These are phyloP conservation scores for Tuber magnatum DNA, from an alignment of 495 filamentous ascomycete species.

Conservation along the genomic window DNA sequence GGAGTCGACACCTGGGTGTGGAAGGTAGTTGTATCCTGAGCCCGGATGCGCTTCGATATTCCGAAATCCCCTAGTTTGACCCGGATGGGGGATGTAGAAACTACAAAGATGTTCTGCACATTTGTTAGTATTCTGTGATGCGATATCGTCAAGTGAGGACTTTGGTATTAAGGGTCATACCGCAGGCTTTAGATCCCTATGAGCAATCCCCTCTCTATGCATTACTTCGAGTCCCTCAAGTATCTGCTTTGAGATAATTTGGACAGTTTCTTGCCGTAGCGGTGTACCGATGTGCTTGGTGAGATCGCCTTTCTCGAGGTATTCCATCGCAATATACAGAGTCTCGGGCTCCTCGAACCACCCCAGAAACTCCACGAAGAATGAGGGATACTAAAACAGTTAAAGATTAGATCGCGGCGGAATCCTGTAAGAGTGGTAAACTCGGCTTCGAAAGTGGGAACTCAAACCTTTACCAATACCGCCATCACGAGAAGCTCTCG, in stretches of 20 bases:
- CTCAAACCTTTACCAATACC: neutral
- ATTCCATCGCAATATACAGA: neutral
- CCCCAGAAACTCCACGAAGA: neutral
- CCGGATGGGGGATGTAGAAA: neutral
- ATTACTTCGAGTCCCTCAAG: constrained; percentile 14
- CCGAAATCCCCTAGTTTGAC: neutral
- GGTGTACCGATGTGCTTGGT: neutral
- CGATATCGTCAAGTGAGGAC: neutral
- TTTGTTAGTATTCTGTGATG: neutral
- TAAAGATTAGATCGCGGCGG: neutral
- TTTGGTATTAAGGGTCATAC: neutral
- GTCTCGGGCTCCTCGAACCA: neutral
- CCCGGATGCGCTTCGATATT: neutral
- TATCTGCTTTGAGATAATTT: neutral
- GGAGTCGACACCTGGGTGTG: neutral
- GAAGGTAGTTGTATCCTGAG: neutral
- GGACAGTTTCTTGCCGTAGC: neutral
- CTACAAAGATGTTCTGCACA: neutral
- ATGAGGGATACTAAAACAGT: neutral
- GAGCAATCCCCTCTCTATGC: constrained; percentile 9
- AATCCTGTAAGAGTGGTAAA: neutral
- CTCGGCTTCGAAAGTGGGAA: too few relatives aligned
- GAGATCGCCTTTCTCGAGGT: neutral
- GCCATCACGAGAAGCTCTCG: neutral
- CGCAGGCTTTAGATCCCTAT: constrained; percentile 16